Evolutionary conservation across 768 basidiomycete species (phyloP), one percentile per base, ranked within the genome.

Genomic region (Vararia minispora): DNA sequence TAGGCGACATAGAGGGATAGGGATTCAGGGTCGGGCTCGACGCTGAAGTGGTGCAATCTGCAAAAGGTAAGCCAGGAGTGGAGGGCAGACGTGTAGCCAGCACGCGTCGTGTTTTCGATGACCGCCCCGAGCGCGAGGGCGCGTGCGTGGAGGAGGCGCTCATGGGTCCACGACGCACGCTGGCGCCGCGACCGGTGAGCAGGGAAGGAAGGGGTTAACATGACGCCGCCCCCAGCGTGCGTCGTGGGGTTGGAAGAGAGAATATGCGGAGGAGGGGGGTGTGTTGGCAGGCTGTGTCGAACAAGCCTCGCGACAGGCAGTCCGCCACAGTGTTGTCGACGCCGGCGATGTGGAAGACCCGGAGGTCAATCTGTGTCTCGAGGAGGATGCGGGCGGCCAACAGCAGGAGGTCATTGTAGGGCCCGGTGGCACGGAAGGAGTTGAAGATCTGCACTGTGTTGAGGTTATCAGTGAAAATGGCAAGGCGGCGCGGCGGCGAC

Each of bases 31-130:
- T 62, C 64, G 0, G 66, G 68, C 0, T 62, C 51, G 11, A 62
- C 20, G 4, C 62, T 52, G 11, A 64, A 46, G 2, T 52, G 5
- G 37, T 69, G 64, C 0, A 42, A 1, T 0, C 41, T 20, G 27
- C 53, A 51, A 44, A 69, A 68, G 0, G 50, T 44, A 8, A 65
- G 18, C 30, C 66, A 68, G 2, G 60, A 65, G 18, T 63, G 55
- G 16, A 64, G 41, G 6, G 58, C 53, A 0, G 61, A 63, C 0
- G 49, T n/a, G 43, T 67, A 68, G 0, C 52, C 37, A 0, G 16
- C 1, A 0, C 13, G 4, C 0, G 59, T 56, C 3, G 51, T 50
- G 0, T 10, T 12, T 13, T 61, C 55, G 14, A 66, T 40, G 0
- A 59, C 42, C n/a, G 46, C 20, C 2, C 59, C 61, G 10, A 65